A percentile compares a stretch with the other conserved stretches of the same genome.
phyloP scores from a whole-genome alignment of 2,329 filamentous ascomycete genomes.

The Xylaria sp. region DNA sequence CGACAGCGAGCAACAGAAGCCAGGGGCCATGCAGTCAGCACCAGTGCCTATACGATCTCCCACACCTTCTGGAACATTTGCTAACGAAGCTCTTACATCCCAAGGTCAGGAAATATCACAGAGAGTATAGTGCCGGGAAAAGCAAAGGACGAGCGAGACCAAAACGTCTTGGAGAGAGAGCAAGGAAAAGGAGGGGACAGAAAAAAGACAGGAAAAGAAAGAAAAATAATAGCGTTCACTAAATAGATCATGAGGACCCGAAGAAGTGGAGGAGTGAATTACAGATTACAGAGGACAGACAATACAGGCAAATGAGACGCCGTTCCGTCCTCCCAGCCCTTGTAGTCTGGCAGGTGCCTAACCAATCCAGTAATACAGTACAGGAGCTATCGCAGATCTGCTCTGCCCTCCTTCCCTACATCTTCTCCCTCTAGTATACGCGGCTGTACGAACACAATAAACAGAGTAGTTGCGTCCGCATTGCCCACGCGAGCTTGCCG shows the following conservation, averaged over 20 bases:
- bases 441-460: background rate
- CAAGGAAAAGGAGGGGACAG: background rate
- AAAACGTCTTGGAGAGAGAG: background rate
- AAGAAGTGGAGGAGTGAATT: constrained; percentile 6
- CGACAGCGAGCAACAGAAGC: constrained; percentile 32
- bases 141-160: constrained; percentile 3
- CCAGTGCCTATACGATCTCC: constrained; percentile 38
- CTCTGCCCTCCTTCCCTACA: background rate
- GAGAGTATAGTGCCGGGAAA: background rate
- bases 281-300: constrained; percentile 2
- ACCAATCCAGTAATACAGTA: constrained; percentile 9
- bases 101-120: constrained; percentile 14
- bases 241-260: constrained; percentile 16
- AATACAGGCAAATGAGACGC: constrained; percentile 25
- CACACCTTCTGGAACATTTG: constrained; percentile 40
- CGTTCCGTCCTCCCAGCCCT: constrained; percentile 21
- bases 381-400: background rate
- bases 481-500: constrained; percentile 13
- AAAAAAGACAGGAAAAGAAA: constrained; percentile 9
- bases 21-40: constrained; percentile 44
- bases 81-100: constrained; percentile 34
- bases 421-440: background rate
- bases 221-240: constrained; percentile 9
- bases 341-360: background rate
- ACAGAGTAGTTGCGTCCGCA: background rate